Conservation (phyloP, 1,139 yeast species). For the Saccharomyces pastorianus region DNA sequence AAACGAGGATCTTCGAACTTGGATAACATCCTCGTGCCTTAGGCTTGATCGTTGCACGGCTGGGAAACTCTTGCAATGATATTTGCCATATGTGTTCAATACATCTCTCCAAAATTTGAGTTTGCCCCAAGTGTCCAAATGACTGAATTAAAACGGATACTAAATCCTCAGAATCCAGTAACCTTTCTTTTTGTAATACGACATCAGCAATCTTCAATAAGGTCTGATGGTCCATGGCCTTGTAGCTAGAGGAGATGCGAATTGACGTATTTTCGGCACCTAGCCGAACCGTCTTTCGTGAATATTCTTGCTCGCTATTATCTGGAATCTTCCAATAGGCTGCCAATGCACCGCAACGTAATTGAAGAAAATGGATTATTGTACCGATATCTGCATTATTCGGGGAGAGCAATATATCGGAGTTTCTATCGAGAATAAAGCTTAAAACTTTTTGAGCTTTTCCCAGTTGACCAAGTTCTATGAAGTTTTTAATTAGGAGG, state of each 20-base stretch:
- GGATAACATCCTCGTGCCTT: constrained; percentile 8
- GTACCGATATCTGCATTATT: constrained; percentile 13
- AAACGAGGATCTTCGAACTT: constrained; percentile 14
- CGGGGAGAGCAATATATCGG: constrained; percentile 5
- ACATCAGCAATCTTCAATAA: constrained; percentile 11
- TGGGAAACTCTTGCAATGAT: neutral
- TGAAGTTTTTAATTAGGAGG: constrained; percentile 16
- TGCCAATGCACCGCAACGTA: constrained; percentile 3
- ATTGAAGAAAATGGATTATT: constrained; percentile 11
- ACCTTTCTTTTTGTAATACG: constrained; percentile 7
- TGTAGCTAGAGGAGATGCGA: neutral
- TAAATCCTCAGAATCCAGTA: constrained; percentile 9
- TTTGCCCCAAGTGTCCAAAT: constrained; percentile 19
- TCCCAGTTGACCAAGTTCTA: constrained; percentile 17
- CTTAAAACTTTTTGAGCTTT: constrained; percentile 22
- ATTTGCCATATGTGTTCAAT: constrained; percentile 19
- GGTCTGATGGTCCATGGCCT: neutral
- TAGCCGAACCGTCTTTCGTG: no score
- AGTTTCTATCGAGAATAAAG: constrained; percentile 11
- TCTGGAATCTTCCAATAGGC: constrained; percentile 1
- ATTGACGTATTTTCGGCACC: no score
- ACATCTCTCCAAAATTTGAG: constrained; percentile 13
- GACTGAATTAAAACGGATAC: constrained; percentile 20
- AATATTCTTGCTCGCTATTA: neutral
- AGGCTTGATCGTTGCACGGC: neutral